Percentiles rank a stretch among this genome's conserved stretches.
These are phyloP conservation scores for Suhomyces vadensis DNA, from an alignment of 805 yeast species.

Conservation along the genomic window DNA sequence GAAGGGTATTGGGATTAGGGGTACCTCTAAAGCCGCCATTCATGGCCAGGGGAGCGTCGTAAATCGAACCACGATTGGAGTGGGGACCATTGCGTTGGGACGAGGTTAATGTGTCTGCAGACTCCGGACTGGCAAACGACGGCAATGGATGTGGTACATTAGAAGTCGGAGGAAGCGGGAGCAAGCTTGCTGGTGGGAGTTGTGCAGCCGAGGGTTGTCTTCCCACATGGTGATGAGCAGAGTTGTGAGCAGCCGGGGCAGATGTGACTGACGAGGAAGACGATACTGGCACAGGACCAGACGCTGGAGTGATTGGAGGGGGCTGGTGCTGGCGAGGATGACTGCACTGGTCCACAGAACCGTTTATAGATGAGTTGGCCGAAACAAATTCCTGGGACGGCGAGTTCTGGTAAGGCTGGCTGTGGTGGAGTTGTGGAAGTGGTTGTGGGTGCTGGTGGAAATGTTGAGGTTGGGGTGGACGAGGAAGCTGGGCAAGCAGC, in stretches of 20 bases:
- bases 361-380: too few species aligned
- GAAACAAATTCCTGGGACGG: too few species aligned
- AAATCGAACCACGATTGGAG: neutral
- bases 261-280: too few species aligned
- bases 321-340: slow-evolving; percentile 5
- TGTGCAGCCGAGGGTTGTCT: too few species aligned
- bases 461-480: neutral
- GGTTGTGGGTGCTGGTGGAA: neutral
- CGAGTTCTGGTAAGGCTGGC: slow-evolving; percentile 4
- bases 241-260: too few species aligned
- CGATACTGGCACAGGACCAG: too few species aligned
- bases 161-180: neutral
- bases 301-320: too few species aligned
- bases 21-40: neutral
- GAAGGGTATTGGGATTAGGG: neutral
- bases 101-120: neutral
- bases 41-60: neutral
- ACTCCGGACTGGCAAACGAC: too few species aligned
- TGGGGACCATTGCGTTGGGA: neutral
- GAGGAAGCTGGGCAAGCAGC: neutral
- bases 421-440: slow-evolving; percentile 3
- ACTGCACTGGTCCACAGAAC: too few species aligned
- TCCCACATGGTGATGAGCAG: too few species aligned
- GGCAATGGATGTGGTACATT: too few species aligned
- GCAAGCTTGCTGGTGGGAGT: neutral